phyloP scores from a whole-genome alignment of 2,329 filamentous ascomycete genomes.

The Volutella citrinella region DNA sequence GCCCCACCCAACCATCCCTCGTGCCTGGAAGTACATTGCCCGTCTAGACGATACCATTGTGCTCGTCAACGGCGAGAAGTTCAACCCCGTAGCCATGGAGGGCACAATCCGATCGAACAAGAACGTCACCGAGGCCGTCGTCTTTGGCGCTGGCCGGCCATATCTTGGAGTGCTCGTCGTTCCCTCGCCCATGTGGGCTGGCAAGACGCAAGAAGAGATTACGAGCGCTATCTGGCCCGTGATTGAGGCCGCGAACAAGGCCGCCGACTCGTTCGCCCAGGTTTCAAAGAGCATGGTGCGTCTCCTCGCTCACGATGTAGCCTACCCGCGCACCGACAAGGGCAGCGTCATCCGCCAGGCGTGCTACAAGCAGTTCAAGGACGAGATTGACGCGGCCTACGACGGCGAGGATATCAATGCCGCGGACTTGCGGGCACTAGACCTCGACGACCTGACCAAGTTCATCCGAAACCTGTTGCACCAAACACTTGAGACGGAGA shows the following conservation, averaged over 20 bases:
- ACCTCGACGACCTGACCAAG: constrained; percentile 23
- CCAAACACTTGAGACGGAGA: constrained; percentile 21
- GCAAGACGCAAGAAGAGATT: constrained; percentile 18
- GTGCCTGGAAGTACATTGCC: constrained; percentile 43
- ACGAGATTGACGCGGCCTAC: constrained; percentile 41
- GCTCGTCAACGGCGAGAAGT: constrained; percentile 44
- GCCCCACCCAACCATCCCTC: constrained; percentile 36
- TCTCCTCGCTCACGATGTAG: constrained; percentile 40
- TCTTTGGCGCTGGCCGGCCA: constrained; percentile 50
- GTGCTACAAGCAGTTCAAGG: constrained; percentile 42
- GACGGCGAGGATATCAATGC: constrained; percentile 23
- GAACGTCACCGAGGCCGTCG: constrained; percentile 51
- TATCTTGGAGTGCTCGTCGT: constrained; percentile 10
- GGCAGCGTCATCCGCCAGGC: constrained; percentile 48
- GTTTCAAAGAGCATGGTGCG: constrained; percentile 49
- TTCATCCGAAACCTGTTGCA: constrained; percentile 32
- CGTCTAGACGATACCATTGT: constrained; percentile 43
- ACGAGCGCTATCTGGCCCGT: constrained; percentile 32
- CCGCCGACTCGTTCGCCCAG: constrained; percentile 29
- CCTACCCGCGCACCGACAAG: constrained; percentile 50
- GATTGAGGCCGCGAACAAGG: constrained; percentile 29
- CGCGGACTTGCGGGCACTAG: constrained; percentile 11
- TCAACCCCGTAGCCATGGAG: constrained; percentile 45
- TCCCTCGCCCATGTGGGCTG: constrained; percentile 1
- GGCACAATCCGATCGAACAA: constrained; percentile 48